Evolutionary conservation across 75 land plant genomes (phyloP), one percentile per base, ranked within the genome.

Genomic region (Pseudotsuga menziesii): DNA sequence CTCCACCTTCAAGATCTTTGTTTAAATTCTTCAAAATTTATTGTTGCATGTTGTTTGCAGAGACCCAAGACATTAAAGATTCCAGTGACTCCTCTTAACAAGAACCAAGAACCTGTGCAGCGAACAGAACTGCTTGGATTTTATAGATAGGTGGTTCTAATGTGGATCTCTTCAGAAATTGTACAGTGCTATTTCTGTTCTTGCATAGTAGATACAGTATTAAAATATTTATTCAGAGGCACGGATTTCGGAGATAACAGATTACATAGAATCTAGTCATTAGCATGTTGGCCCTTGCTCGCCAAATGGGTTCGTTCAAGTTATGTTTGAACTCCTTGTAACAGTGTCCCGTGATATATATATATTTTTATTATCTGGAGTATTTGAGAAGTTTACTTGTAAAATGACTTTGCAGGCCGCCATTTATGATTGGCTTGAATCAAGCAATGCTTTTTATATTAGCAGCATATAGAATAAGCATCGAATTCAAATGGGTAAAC

Each of bases 21-120:
- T n/a, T 11, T 41, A 39, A 69, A 8, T 20, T 41, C 48, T 69
- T 20, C 20, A 69, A 22, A 69, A 36, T 19, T 69, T 69, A 11
- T 8, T 36, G 16, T 69, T 69, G 72, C 12, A 41, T 69, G 72
- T 69, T 1, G 23, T 69, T 69, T 69, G 72, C 72, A 69, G 72
- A 69, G 54, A 69, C 72, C 72, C 48, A 35, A 69, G 39, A 36
- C 9, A 9, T 4, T 4, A 69, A 69, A n/a, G 23, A 41, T 69
- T 69, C 52, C 41, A 44, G 41, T 20, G 22, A 39, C 19, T n/a
- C 25, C 20, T 69, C 52, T 41, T 41, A 41, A 22, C 23, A 5
- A 19, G 20, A 22, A 3, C 13, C 23, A 69, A 19, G 72, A 20
- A 22, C 48, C 32, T 19, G n/a, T 69, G 52, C 39, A 69, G 72